Conservation (phyloP, 495 filamentous ascomycete genomes). For the Penicillium robsamsonii region DNA sequence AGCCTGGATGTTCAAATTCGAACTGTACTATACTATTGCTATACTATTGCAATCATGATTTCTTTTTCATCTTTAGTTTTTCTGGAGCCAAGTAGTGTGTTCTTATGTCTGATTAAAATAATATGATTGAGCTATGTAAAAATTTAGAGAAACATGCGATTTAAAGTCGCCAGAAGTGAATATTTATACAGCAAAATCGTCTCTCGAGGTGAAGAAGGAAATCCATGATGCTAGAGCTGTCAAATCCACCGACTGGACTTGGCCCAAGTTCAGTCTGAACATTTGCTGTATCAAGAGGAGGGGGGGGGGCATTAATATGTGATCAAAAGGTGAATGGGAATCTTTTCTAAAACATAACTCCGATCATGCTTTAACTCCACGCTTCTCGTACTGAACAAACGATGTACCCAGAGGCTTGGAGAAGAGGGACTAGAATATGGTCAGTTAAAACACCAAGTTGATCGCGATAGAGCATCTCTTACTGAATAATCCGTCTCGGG, state of each 20-base stretch:
- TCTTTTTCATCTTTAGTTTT: neutral
- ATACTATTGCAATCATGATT: constrained; percentile 18
- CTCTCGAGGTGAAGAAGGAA: constrained; percentile 6
- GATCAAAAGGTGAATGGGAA: constrained; percentile 2
- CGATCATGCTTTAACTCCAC: constrained; percentile 33
- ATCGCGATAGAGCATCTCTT: constrained; percentile 15
- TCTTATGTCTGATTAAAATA: constrained; percentile 7
- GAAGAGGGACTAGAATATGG: constrained; percentile 43
- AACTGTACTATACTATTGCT: constrained; percentile 27
- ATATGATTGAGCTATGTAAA: constrained; percentile 8
- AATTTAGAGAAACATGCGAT: neutral
- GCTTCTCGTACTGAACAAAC: constrained; percentile 44
- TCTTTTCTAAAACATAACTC: constrained; percentile 8
- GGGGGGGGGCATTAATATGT: constrained; percentile 5
- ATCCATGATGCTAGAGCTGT: neutral
- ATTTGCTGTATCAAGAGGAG: constrained; percentile 1
- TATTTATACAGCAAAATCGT: constrained; percentile 26
- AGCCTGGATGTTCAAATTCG: constrained; percentile 17
- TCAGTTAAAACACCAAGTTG: constrained; percentile 13
- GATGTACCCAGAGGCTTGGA: constrained; percentile 48
- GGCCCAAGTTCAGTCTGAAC: neutral
- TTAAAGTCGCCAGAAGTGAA: constrained; percentile 6
- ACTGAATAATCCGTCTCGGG: constrained; percentile 53
- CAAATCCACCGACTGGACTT: neutral
- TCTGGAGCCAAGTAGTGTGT: neutral